Evolutionary conservation across 805 yeast species (phyloP).

Genomic region (Hyphopichia homilentoma): DNA sequence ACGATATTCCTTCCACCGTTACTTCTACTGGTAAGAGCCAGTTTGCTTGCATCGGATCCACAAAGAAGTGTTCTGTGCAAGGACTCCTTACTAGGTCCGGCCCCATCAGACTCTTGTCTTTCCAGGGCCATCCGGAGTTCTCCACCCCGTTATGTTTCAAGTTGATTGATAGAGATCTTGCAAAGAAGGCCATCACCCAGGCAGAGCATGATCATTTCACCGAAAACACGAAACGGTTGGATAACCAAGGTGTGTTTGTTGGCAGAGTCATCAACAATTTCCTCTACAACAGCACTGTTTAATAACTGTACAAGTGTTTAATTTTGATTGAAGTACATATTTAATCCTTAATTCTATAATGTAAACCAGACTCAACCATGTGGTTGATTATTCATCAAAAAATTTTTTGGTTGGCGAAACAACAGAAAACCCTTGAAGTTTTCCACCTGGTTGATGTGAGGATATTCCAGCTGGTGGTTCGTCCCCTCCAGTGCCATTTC

Average conservation of each 20-base stretch:
- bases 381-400: slow-evolving; percentile 16
- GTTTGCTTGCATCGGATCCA: slow-evolving; percentile 45
- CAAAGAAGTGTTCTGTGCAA: slow-evolving; percentile 57
- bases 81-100: slow-evolving; percentile 52
- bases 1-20: slow-evolving; percentile 35
- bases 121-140: slow-evolving; percentile 94
- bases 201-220: slow-evolving; percentile 23
- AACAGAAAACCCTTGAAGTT: slow-evolving; percentile 36
- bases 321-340: not conserved
- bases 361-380: too few relatives aligned
- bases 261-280: slow-evolving; percentile 36
- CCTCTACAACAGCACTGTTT: slow-evolving; percentile 10
- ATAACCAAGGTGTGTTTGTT: slow-evolving; percentile 39
- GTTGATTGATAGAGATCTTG: slow-evolving; percentile 16
- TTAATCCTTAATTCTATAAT: not conserved
- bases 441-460: too few relatives aligned
- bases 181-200: slow-evolving; percentile 16
- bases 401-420: slow-evolving; percentile 29
- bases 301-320: too few relatives aligned
- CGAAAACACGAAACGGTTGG: slow-evolving; percentile 24
- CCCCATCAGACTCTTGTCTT: slow-evolving; percentile 50
- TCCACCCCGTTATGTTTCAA: slow-evolving; percentile 26
- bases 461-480: too few relatives aligned
- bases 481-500: slow-evolving; percentile 5
- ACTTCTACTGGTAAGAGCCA: slow-evolving; percentile 18